These are phyloP conservation scores for Schwanniomyces etchellsii DNA, from an alignment of 1,139 yeast species.

Conservation along the genomic window DNA sequence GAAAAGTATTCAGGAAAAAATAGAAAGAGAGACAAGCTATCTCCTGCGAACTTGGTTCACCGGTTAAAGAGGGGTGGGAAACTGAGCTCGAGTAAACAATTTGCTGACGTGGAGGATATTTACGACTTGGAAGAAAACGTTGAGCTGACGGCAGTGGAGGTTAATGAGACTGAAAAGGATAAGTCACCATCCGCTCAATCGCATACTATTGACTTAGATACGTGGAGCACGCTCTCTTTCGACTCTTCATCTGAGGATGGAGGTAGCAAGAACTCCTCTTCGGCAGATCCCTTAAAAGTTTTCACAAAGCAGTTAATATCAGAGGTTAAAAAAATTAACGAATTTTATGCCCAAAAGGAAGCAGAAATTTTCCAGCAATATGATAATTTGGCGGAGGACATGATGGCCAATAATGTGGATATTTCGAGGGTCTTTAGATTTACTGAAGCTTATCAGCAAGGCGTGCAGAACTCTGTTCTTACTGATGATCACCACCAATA, in stretches of 20 bases:
- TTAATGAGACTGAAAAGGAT: conserved; percentile 8
- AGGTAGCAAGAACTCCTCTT: too few relatives aligned
- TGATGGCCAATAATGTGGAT: conserved; percentile 24
- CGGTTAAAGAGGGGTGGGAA: neutral
- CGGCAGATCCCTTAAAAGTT: conserved; percentile 47
- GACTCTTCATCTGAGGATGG: neutral
- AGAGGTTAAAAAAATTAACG: conserved; percentile 52
- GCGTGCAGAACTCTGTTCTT: conserved; percentile 12
- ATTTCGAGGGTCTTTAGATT: conserved; percentile 21
- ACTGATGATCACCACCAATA: neutral
- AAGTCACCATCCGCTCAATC: conserved; percentile 11
- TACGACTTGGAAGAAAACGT: conserved; percentile 4
- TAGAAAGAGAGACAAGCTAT: neutral
- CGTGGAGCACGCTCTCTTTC: conserved; percentile 23
- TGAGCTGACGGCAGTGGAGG: conserved; percentile 3
- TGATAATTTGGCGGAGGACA: conserved; percentile 37
- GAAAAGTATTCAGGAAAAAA: conserved; percentile 9
- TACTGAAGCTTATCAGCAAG: conserved; percentile 5
- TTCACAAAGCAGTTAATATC: conserved; percentile 48
- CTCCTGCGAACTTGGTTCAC: neutral
- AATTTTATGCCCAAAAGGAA: conserved; percentile 49
- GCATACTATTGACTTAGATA: conserved; percentile 21
- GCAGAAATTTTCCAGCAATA: conserved; percentile 40
- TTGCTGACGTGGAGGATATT: neutral
- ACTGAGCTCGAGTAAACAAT: neutral